Base-by-base conservation (phyloP, 768 basidiomycete genomes). In the Lactarius indigo region DNA sequence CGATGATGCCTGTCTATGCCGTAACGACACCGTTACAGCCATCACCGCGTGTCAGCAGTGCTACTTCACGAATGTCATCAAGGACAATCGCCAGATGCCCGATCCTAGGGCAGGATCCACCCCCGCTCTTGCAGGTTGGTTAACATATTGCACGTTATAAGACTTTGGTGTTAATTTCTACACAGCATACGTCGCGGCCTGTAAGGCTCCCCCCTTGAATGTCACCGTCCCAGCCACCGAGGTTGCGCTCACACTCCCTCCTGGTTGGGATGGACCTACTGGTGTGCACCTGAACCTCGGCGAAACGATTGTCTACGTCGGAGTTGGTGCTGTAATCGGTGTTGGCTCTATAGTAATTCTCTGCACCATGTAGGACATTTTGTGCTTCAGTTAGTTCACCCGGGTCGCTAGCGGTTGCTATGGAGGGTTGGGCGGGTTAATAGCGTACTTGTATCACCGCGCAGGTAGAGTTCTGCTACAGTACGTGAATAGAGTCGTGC, bases 1-100 rank as follows among this genome's bases (percentile, higher is more conserved):
- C 12, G 68, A 84, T 68, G 75, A 82, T 39, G 66, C 68, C 23
- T 91, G 90, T 73, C 79, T 89, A 30, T 92, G 90, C 79, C 71
- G 65, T 20, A 65, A 75, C 17, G 72, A 66, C 9, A 82, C 82
- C 3, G 79, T 85, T 37, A 64, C 74, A 1, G 69, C 76, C 1
- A 75, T 92, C 63, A 75, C 79, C 2, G 59, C 71, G 39, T 89
- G 89, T 76, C 83, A 92, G 74, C 84, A 87, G 71, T 92, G 90
- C 79, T 83, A 88, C 81, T 86, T 88, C 72, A 74, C 76, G 50
- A 77, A 78, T 64, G 76, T 90, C 31, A 81, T 92, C 69, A 71
- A 72, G 10, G 75, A 76, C 41, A 87, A 87, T 72, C 73, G 79
- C 63, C 79, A 74, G 28, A 76, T 79, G 64, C 79, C 82, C 12